Percentiles rank a stretch among this genome's conserved stretches.
Conservation (phyloP, 2,329 filamentous ascomycete species). For the Bipolaris victoriae region DNA sequence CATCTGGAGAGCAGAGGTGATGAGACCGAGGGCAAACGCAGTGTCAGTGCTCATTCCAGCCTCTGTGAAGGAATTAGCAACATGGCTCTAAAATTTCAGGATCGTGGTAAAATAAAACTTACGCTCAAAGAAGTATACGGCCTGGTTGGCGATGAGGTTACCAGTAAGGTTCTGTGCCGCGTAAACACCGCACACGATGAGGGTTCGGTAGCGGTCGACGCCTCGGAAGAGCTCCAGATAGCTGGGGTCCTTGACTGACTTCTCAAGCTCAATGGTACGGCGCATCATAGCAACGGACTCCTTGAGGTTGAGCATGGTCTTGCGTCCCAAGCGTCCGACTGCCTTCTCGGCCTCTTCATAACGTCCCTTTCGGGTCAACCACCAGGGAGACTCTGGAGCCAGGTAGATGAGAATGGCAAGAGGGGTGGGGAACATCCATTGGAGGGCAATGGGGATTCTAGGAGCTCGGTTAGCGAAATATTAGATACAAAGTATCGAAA, state of each 20-base stretch:
- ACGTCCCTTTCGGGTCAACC: slow-evolving; percentile 54
- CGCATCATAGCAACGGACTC: slow-evolving; percentile 66
- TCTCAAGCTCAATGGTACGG: slow-evolving; percentile 63
- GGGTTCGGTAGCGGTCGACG: slow-evolving; percentile 60
- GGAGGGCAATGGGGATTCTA: slow-evolving; percentile 43
- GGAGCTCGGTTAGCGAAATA: slow-evolving; percentile 14
- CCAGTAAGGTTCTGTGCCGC: slow-evolving; percentile 67
- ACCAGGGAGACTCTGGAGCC: slow-evolving; percentile 61
- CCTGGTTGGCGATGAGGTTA: slow-evolving; percentile 68
- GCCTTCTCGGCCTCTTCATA: slow-evolving; percentile 53
- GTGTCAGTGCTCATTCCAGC: slow-evolving; percentile 62
- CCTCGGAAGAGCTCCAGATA: slow-evolving; percentile 62
- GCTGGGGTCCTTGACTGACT: slow-evolving; percentile 55
- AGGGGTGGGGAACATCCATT: slow-evolving; percentile 55
- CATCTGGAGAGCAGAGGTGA: slow-evolving; percentile 67
- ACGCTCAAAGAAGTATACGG: slow-evolving; percentile 65
- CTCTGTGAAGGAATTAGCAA: slow-evolving; percentile 41
- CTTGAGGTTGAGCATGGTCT: slow-evolving; percentile 46
- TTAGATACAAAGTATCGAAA: neutral
- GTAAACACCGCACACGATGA: slow-evolving; percentile 64
- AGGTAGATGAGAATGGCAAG: slow-evolving; percentile 54
- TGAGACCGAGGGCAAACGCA: slow-evolving; percentile 67
- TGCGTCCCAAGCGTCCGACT: slow-evolving; percentile 59
- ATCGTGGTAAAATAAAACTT: neutral
- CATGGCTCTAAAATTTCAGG: too few species aligned